These are phyloP conservation scores for Apocynum venetum DNA, from an alignment of 257 asterid genomes.

Conservation along the genomic window DNA sequence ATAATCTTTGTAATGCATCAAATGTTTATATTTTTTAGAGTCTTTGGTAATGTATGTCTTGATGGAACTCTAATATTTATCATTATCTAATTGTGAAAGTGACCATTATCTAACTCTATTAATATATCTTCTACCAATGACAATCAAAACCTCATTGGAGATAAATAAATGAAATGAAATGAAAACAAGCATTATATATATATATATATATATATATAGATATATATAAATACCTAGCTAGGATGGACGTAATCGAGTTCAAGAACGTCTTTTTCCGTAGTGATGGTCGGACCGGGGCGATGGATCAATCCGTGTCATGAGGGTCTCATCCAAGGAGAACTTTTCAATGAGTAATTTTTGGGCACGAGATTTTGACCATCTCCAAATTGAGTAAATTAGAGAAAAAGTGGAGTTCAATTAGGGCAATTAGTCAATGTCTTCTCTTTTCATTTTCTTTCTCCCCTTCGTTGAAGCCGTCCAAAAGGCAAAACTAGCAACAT, in stretches of 20 bases:
- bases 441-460: background rate
- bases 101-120: too few relatives aligned
- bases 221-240: too few relatives aligned
- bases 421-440: background rate
- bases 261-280: slow-evolving; percentile 9
- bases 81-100: too few relatives aligned
- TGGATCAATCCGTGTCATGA: slow-evolving; percentile 17
- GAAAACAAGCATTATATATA: too few relatives aligned
- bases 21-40: background rate
- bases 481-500: background rate
- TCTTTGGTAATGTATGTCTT: background rate
- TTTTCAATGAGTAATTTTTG: background rate
- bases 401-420: background rate
- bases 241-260: background rate
- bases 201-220: too few relatives aligned
- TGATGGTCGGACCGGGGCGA: slow-evolving; percentile 18
- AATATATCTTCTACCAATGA: too few relatives aligned
- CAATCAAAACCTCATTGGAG: too few relatives aligned
- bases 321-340: slow-evolving; percentile 17
- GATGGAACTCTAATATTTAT: too few relatives aligned
- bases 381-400: background rate
- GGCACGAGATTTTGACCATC: slow-evolving; percentile 15
- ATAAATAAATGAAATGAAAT: too few relatives aligned
- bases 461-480: background rate
- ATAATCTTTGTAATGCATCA: too few relatives aligned